Evolutionary conservation across 352 stramenopile species (phyloP), one percentile per base, ranked within the genome.

Genomic region (Sclerospora graminicola): DNA sequence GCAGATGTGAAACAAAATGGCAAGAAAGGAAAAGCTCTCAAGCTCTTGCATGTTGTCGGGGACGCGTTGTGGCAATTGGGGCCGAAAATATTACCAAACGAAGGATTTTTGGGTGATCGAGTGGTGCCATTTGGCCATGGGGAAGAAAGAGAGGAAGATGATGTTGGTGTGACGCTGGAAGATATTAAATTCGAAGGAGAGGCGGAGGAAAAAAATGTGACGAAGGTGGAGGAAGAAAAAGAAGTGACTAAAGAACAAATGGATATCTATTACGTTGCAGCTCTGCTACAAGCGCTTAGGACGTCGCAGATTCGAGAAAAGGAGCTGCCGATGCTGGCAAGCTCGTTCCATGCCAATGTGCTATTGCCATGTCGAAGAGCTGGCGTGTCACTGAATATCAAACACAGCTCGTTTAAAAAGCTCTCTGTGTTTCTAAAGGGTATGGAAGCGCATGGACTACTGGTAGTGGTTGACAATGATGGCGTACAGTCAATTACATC

Each of bases 321-420:
- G 33, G 69, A 87, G 1, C 44, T 89, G 33, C 81, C 81, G 8
- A 88, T 93, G 57, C 56, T 93, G 13, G 68, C 74, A 3, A 93
- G 68, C 27, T 75, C 63, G 16, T 90, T 93, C 48, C 72, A 89
- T 45, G 57, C 75, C 7, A 75, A 60, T 5, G 57, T 85, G 7
- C 31, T 93, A 19, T 52, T 93, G 11, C 76, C 78, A 1, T 72
- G 59, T 29, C 76, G 81, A 6, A 63, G 66, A 1, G 74, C 64
- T 1, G 71, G 64, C 8, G 47, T 66, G 10, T 65, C 60, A 8
- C 59, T 93, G 34, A 81, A 84, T 26, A 60, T 90, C 28, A 90
- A 93, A 47, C 70, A 81, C 16, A 77, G 60, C 19, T 83, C 76
- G 15, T 85, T 86, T 57, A 89, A 88, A 66, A 89, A 93, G 48